These are phyloP conservation scores for Vaccinium vitisidaea DNA, from an alignment of 148 eudicot genomes.

Conservation along the genomic window DNA sequence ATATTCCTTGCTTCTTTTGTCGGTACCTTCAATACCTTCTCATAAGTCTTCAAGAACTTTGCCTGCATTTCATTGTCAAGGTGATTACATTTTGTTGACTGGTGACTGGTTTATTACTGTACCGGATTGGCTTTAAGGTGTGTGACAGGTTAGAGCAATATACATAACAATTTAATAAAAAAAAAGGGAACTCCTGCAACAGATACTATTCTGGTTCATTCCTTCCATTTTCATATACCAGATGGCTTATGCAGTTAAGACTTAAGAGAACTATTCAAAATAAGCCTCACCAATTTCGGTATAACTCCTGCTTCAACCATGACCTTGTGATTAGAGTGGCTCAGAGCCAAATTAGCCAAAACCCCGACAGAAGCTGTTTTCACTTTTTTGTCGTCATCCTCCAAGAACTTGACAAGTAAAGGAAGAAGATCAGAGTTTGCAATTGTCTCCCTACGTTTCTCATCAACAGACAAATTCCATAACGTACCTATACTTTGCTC, in stretches of 20 bases:
- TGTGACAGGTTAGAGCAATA: neutral
- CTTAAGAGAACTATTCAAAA: neutral
- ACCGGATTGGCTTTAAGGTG: too few relatives aligned
- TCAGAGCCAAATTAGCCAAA: conserved; percentile 70
- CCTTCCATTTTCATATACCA: neutral
- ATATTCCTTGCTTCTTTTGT: conserved; percentile 65
- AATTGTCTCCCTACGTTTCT: conserved; percentile 57
- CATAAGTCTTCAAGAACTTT: conserved; percentile 48
- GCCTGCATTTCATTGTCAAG: conserved; percentile 45
- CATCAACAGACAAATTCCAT: conserved; percentile 83
- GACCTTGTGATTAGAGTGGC: conserved; percentile 47
- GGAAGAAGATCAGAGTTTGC: conserved; percentile 57
- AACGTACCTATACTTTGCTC: conserved; percentile 73
- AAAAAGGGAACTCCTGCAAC: neutral
- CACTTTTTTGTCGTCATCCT: conserved; percentile 65
- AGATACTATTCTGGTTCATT: neutral
- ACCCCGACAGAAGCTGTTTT: conserved; percentile 78
- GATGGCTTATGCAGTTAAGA: neutral
- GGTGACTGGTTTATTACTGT: neutral
- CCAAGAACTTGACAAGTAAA: conserved; percentile 64
- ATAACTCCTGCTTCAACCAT: conserved; percentile 80
- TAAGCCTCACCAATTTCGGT: conserved; percentile 66
- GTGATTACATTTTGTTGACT: neutral
- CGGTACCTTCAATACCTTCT: conserved; percentile 50
- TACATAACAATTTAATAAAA: neutral